Evolutionary conservation across 2,329 filamentous ascomycete species (phyloP).

Genomic region (Exophiala phaeomuriformis): DNA sequence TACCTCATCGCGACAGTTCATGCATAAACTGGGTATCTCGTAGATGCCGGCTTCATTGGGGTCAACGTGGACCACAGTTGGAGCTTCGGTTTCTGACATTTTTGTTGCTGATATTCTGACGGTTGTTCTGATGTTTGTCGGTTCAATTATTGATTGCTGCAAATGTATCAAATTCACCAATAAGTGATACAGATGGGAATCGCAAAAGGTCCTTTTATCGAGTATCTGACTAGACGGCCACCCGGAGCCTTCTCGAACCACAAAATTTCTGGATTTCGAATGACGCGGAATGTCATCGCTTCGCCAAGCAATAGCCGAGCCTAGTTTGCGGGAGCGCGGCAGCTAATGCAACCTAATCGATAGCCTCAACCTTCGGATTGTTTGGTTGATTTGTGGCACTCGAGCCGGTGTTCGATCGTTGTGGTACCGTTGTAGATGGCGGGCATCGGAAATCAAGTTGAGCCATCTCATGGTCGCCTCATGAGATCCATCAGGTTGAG

Average conservation of each 20-base stretch:
- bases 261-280: slow-evolving; percentile 20
- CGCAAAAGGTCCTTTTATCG: not conserved
- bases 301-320: slow-evolving; percentile 12
- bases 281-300: slow-evolving; percentile 18
- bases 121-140: not conserved
- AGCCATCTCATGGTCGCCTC: slow-evolving; percentile 11
- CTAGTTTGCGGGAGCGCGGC: slow-evolving; percentile 1
- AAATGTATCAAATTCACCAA: not conserved
- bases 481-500: slow-evolving; percentile 27
- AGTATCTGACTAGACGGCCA: not conserved
- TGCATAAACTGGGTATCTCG: slow-evolving; percentile 64
- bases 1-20: slow-evolving; percentile 78
- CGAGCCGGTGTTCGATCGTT: not conserved
- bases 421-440: not conserved
- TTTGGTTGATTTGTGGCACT: too few relatives aligned
- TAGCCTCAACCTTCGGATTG: not conserved
- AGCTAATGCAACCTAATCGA: slow-evolving; percentile 12
- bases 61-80: slow-evolving; percentile 20
- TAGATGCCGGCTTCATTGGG: slow-evolving; percentile 34
- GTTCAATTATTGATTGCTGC: not conserved
- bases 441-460: not conserved
- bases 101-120: not conserved
- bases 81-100: slow-evolving; percentile 11
- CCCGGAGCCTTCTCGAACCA: slow-evolving; percentile 13
- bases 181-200: not conserved